phyloP scores from a whole-genome alignment of 768 basidiomycete species.

The Pleurotus ostreatus region DNA sequence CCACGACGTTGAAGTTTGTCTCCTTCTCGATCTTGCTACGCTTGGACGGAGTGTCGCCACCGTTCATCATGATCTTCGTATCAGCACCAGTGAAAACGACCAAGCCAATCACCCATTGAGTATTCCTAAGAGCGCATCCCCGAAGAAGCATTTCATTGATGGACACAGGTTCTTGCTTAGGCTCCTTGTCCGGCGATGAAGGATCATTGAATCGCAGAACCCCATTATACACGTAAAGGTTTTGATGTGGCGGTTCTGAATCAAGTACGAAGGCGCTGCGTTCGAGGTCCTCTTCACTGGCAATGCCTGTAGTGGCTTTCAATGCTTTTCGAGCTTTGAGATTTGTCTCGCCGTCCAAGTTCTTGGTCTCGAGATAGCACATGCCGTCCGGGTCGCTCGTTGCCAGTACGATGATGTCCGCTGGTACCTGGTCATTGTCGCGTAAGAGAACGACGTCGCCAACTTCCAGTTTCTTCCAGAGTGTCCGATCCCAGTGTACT shows the following conservation, averaged over 20 bases:
- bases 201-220: conserved; percentile 73
- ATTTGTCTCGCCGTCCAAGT: conserved; percentile 96
- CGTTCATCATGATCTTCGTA: conserved; percentile 90
- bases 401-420: conserved; percentile 89
- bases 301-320: conserved; percentile 69
- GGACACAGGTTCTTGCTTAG: conserved; percentile 65
- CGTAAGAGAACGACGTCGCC: conserved; percentile 90
- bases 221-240: conserved; percentile 87
- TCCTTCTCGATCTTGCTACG: conserved; percentile 97
- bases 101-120: conserved; percentile 89
- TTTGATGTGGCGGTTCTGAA: conserved; percentile 90
- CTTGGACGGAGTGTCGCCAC: conserved; percentile 93
- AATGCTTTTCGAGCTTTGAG: conserved; percentile 82
- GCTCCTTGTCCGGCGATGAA: conserved; percentile 32
- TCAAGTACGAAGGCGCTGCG: conserved; percentile 85
- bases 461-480: conserved; percentile 99
- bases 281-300: conserved; percentile 87
- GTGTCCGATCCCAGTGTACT: conserved; percentile 88
- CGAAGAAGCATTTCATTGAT: conserved; percentile 93
- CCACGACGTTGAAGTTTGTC: conserved; percentile 96
- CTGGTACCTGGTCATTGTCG: conserved; percentile 95
- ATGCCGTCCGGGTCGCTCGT: conserved; percentile 89
- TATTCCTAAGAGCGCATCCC: conserved; percentile 88
- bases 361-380: conserved; percentile 98
- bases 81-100: conserved; percentile 92